These are phyloP conservation scores for Metschnikowia bowlesiae DNA, from an alignment of 805 yeast species.

Conservation along the genomic window DNA sequence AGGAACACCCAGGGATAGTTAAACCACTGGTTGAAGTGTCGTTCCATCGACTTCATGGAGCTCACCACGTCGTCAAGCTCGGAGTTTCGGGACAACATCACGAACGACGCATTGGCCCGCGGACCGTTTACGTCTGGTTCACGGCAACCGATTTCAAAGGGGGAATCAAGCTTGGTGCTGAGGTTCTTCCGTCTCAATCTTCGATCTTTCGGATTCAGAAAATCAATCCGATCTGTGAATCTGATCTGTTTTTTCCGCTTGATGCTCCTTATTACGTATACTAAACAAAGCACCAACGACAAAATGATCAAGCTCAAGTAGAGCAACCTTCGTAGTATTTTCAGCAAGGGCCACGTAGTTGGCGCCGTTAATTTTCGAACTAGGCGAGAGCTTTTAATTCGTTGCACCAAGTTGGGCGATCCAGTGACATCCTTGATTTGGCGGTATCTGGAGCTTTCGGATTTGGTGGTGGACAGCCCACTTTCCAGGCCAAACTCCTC, in stretches of 20 bases:
- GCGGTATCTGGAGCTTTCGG: neutral
- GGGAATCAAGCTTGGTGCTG: conserved; percentile 26
- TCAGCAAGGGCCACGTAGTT: neutral
- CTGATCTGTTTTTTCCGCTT: neutral
- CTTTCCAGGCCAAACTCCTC: neutral
- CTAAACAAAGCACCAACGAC: neutral
- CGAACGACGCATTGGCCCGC: conserved; percentile 78
- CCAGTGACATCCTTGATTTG: neutral
- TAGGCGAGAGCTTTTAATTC: neutral
- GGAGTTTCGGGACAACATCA: conserved; percentile 75
- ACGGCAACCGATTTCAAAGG: conserved; percentile 54
- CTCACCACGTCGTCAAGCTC: conserved; percentile 74
- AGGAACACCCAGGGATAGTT: conserved; percentile 89
- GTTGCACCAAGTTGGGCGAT: neutral
- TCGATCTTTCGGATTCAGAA: conserved; percentile 5
- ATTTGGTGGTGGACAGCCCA: neutral
- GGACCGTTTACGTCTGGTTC: conserved; percentile 37
- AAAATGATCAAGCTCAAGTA: neutral
- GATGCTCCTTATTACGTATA: neutral
- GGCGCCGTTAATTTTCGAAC: conserved; percentile 6
- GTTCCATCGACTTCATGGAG: conserved; percentile 71
- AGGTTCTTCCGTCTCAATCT: conserved; percentile 14
- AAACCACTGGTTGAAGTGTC: conserved; percentile 91
- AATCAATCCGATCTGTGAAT: conserved; percentile 10
- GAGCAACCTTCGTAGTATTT: conserved; percentile 1